Evolutionary conservation across 2,329 filamentous ascomycete species (phyloP), one percentile per base, ranked within the genome.

Genomic region (Xenoacremonium recifei): DNA sequence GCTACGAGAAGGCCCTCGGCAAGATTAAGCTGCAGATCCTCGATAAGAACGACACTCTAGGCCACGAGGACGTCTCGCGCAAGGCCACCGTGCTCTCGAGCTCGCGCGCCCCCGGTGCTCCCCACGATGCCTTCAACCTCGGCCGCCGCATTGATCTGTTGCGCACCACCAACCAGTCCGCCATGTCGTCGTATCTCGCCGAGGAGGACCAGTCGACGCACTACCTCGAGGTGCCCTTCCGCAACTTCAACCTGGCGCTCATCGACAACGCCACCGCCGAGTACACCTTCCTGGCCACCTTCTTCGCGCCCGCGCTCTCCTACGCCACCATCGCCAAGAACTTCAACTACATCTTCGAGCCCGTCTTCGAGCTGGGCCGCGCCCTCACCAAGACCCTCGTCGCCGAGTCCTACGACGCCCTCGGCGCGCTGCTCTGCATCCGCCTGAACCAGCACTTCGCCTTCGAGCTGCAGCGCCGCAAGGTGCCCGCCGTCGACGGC

Each of bases 221-320:
- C 61, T 93, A 95, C 54, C 77, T 96, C 6, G 93, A 99, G 69
- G 77, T 87, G 0, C 87, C 89, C 1, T 99, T 99, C 65, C 84
- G 90, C 30, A 91, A 95, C 61, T 96, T 96, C 72, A 97, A 97
- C 59, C 78, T 96, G 34, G 92, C 93, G 0, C 74, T 99, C 16
- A 78, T 96, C 49, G 93, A 99, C 67, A 99, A 99, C 56, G 87
- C 90, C 1, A 91, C 87, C 2, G 87, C 91, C 23, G 95, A 99
- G 64, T 99, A 97, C 67, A 90, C 88, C 3, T 97, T 99, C 62
- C 76, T 97, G 42, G 87, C 88, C 1, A 79, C 87, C 13, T 96
- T 96, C 70, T 97, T 99, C 70, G 80, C 85, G 6, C 84, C 89
- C 0, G 76, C 86, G 10, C 73, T 89, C 21, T 85, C 84, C 7